Evolutionary conservation across 768 basidiomycete species (phyloP), one percentile per base, ranked within the genome.

Genomic region (Agaricus blazei): DNA sequence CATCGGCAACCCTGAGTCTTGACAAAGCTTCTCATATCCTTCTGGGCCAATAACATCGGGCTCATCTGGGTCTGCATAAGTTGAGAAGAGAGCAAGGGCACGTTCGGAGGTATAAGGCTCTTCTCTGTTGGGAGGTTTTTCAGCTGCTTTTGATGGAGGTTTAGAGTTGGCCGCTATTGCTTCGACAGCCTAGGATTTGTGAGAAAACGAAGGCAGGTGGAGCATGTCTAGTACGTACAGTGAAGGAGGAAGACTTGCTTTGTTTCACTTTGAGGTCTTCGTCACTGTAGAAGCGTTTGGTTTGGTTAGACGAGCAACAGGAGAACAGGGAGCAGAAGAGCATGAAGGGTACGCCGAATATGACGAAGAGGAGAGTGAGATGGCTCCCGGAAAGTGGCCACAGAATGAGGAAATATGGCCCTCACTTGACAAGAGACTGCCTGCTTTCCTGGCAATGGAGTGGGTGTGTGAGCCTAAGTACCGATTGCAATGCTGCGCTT

Each of bases 21-120:
- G 75, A 69, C 87, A 93, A 28, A 94, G 69, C 51, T 70, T 74
- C 67, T 86, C 83, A 59, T 92, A 82, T 2, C 89, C 88, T 56
- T 84, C 88, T 1, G 87, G 79, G 0, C 83, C 85, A 61, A 93
- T 90, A 43, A 79, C 71, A 45, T 70, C 64, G 11, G 80, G 72
- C 26, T 76, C 71, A 47, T 90, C 87, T 9, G 59, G 63, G 57
- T 82, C 81, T 24, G 82, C 81, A 62, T 88, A 90, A 2, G 64
- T 67, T 49, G 70, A 70, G 73, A 92, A 93, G 14, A 91, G 74
- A 1, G 69, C 70, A 24, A 74, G 69, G 15, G 83, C 77, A 45
- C 76, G 77, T 43, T 76, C 68, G 11, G 74, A 63, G 15, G 75
- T 76, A 68, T 87, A 90, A 8, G 79, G 62, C 61, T 78, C 76